Base-by-base conservation (phyloP, 1,139 yeast genomes). In the Starmera stellimalicola region DNA sequence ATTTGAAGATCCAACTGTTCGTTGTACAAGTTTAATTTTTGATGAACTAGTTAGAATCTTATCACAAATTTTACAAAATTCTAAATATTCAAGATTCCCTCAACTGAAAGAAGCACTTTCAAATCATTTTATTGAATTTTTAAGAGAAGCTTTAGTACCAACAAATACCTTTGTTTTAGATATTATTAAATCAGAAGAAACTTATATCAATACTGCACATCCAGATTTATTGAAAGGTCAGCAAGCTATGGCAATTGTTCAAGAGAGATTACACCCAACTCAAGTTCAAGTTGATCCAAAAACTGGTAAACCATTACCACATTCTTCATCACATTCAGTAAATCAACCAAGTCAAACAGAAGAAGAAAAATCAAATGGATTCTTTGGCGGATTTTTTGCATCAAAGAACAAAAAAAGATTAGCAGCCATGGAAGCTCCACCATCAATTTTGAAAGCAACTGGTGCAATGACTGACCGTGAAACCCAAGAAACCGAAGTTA, bases 341-440 rank as follows among this genome's bases (percentile, higher is more conserved):
- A n/a, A n/a, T n/a, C 61, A 39, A 44, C 63, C 60, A 39, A 59
- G 53, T 34, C 58, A 55, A 35, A 49, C 52, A 16, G 73, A 68
- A 29, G 69, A 62, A 34, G 70, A 68, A 33, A 52, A 63, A 42
- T 35, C 55, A 31, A 73, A 76, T 34, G 93, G 94, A 1, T 91
- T 91, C 63, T 91, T 91, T 56, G 95, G 96, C 35, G 94, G 95
- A 0, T 88, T 91, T 58, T 91, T 91, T 60, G 76, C 93, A 15
- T 76, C 93, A 7, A 87, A 91, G 60, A 88, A 87, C 60, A 91
- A 88, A 62, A 88, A 88, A 72, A 78, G 94, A 60, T 70, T 88
- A 52, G 96, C 93, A 30, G 80, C 88, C 20, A 84, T 91, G 94
- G 98, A 91, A 58, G 88, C 95, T 2, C 98, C 98, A 32, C 98